Conservation (phyloP, 495 filamentous ascomycete genomes). For the Penicillium angulare region DNA sequence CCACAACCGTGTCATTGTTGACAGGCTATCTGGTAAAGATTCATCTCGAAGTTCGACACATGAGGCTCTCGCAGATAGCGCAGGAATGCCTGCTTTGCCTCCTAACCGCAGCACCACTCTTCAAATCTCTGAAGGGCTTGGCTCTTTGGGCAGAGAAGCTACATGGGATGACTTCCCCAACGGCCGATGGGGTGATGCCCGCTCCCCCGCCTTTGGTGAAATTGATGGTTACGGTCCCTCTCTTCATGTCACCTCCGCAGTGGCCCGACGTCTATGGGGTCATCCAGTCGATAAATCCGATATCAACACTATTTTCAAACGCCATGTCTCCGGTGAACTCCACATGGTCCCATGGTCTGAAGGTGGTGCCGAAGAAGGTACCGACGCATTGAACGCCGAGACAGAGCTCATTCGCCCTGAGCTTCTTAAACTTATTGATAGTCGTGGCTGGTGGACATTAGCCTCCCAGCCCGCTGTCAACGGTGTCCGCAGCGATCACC, state of each 20-base stretch:
- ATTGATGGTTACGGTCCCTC: constrained; percentile 94
- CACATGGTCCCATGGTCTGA: constrained; percentile 88
- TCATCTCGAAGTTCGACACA: constrained; percentile 41
- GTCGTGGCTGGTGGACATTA: constrained; percentile 88
- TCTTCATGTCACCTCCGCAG: constrained; percentile 73
- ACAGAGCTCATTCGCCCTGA: constrained; percentile 73
- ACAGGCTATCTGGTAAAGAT: constrained; percentile 38
- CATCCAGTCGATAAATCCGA: constrained; percentile 64
- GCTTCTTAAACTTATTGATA: constrained; percentile 68
- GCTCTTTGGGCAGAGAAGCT: constrained; percentile 87
- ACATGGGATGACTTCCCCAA: constrained; percentile 99
- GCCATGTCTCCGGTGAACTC: constrained; percentile 73
- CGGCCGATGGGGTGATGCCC: constrained; percentile 92
- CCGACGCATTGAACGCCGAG: constrained; percentile 62
- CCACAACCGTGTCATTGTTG: constrained; percentile 81
- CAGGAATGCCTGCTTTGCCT: constrained; percentile 35
- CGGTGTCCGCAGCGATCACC: constrained; percentile 69
- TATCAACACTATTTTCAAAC: constrained; percentile 74
- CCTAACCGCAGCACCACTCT: constrained; percentile 73
- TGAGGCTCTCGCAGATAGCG: constrained; percentile 57
- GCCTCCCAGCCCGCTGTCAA: constrained; percentile 97
- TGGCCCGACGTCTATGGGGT: constrained; percentile 82
- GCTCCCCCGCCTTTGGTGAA: constrained; percentile 87
- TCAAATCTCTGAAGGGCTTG: constrained; percentile 89
- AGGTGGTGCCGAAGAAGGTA: constrained; percentile 61